phyloP scores from a whole-genome alignment of 371 early-diverging fungal species.

The Mucor piriformis region DNA sequence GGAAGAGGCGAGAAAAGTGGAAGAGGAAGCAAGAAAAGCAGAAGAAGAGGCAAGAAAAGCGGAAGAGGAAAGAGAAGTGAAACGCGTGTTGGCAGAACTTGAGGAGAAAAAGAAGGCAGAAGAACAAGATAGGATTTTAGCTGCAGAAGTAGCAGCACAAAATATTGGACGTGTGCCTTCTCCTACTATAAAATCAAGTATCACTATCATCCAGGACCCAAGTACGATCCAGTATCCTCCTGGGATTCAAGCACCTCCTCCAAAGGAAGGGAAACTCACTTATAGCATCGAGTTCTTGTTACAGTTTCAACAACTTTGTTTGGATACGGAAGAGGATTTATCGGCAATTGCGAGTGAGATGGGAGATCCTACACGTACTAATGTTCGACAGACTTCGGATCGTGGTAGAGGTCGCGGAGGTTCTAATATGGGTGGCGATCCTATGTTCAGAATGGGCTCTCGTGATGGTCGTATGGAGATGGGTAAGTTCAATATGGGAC shows the following conservation, averaged over 20 bases:
- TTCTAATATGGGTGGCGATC: slow-evolving; percentile 37
- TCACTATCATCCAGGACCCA: slow-evolving; percentile 33
- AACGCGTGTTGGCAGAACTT: slow-evolving; percentile 20
- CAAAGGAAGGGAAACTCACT: slow-evolving; percentile 49
- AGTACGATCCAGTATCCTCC: slow-evolving; percentile 44
- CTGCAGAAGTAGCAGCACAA: slow-evolving; percentile 28
- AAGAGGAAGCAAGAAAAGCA: slow-evolving; percentile 13
- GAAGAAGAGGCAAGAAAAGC: slow-evolving; percentile 25
- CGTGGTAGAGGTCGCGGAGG: slow-evolving; percentile 56
- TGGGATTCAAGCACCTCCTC: slow-evolving; percentile 30
- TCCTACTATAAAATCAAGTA: neutral
- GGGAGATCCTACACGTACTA: neutral
- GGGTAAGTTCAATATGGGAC: slow-evolving; percentile 56
- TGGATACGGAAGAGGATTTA: slow-evolving; percentile 67
- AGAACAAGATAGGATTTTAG: slow-evolving; percentile 15
- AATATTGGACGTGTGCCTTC: slow-evolving; percentile 21
- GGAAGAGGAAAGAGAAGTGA: slow-evolving; percentile 24
- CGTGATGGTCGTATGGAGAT: slow-evolving; percentile 49
- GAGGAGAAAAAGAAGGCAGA: slow-evolving; percentile 45
- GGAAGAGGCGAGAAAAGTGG: neutral
- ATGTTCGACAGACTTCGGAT: slow-evolving; percentile 57
- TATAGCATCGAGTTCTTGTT: slow-evolving; percentile 79
- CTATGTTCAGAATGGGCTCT: slow-evolving; percentile 49
- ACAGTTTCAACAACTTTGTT: slow-evolving; percentile 72
- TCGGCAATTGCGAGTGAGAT: slow-evolving; percentile 44